A percentile compares a stretch with the other conserved stretches of the same genome.
These are phyloP conservation scores for Lathyrus oleraceus DNA, from an alignment of 306 rosid genomes.

Conservation along the genomic window DNA sequence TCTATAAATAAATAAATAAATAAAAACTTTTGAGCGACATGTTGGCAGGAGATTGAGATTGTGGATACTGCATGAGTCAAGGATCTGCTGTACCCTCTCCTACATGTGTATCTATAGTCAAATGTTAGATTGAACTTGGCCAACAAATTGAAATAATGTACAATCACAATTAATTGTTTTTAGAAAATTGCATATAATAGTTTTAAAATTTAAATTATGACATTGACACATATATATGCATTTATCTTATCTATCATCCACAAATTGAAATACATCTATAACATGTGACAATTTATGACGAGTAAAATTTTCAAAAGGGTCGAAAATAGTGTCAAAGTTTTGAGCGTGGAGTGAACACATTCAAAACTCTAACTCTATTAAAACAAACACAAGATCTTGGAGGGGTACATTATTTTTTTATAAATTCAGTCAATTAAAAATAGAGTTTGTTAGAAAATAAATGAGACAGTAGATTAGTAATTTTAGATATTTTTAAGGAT, in stretches of 20 bases:
- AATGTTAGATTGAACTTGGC: constrained; percentile 36
- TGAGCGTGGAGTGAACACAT: neutral
- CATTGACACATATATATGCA: neutral
- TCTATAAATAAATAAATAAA: no score
- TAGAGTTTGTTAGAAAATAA: neutral
- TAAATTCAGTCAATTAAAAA: neutral
- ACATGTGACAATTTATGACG: neutral
- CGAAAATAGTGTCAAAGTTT: neutral
- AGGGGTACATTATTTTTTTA: neutral
- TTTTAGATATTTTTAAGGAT: neutral
- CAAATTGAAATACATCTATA: neutral
- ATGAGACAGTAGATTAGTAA: neutral
- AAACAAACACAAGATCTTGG: no score
- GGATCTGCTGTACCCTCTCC: constrained; percentile 39
- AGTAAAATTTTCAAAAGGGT: neutral
- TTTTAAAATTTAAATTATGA: neutral
- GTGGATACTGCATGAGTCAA: constrained; percentile 43
- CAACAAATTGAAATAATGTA: constrained; percentile 36
- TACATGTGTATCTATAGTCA: constrained; percentile 33
- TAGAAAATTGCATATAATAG: neutral
- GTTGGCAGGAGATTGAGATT: constrained; percentile 34
- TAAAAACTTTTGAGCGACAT: constrained; percentile 34
- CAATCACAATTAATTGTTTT: neutral
- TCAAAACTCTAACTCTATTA: neutral
- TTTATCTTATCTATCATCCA: neutral